These are phyloP conservation scores for Shiraia sp. DNA, from an alignment of 2,329 filamentous ascomycete genomes.

Conservation along the genomic window DNA sequence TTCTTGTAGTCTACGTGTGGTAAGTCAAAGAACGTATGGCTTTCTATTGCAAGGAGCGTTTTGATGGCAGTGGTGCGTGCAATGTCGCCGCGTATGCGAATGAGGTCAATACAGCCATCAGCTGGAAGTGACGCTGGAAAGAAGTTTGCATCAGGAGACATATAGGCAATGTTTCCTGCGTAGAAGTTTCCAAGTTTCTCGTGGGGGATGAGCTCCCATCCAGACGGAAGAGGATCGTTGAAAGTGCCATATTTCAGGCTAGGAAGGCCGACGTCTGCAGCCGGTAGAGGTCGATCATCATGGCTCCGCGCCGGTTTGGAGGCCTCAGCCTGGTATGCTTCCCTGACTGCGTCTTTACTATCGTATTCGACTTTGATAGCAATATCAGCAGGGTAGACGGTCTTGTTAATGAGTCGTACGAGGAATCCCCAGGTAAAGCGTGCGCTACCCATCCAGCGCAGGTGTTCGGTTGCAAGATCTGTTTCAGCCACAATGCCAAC, in stretches of 20 bases:
- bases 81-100: slow-evolving; percentile 78
- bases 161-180: slow-evolving; percentile 91
- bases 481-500: slow-evolving; percentile 88
- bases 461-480: slow-evolving; percentile 85
- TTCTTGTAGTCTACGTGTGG: slow-evolving; percentile 80
- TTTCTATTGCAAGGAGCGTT: slow-evolving; percentile 72
- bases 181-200: slow-evolving; percentile 91
- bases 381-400: slow-evolving; percentile 85
- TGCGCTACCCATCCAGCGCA: slow-evolving; percentile 88
- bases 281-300: slow-evolving; percentile 28
- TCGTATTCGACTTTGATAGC: slow-evolving; percentile 81
- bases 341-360: slow-evolving; percentile 73
- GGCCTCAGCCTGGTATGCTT: slow-evolving; percentile 63
- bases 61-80: slow-evolving; percentile 67
- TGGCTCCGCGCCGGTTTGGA: slow-evolving; percentile 24
- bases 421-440: slow-evolving; percentile 86
- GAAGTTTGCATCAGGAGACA: slow-evolving; percentile 85
- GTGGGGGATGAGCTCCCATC: slow-evolving; percentile 74
- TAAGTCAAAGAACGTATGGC: slow-evolving; percentile 77
- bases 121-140: slow-evolving; percentile 81
- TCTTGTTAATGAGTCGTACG: slow-evolving; percentile 74
- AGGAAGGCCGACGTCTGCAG: slow-evolving; percentile 59
- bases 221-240: slow-evolving; percentile 72
- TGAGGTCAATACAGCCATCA: slow-evolving; percentile 84
- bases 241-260: slow-evolving; percentile 78